These are phyloP conservation scores for Exophiala sp. DNA, from an alignment of 2,329 filamentous ascomycete species.

Conservation along the genomic window DNA sequence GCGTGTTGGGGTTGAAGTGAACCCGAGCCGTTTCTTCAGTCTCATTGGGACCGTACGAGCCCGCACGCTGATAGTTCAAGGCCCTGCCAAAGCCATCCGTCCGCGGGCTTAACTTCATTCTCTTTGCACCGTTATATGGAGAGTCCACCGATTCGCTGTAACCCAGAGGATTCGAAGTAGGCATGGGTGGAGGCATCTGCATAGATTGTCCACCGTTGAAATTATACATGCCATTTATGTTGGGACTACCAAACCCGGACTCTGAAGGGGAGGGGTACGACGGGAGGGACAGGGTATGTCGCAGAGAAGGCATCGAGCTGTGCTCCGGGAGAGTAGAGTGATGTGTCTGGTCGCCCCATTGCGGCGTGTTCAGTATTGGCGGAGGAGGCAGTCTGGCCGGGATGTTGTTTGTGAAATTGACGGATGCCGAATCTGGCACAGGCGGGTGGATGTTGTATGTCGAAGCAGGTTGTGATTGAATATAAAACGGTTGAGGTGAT, in stretches of 20 bases:
- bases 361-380: slow-evolving; percentile 25
- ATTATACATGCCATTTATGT: slow-evolving; percentile 19
- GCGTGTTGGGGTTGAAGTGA: slow-evolving; percentile 26
- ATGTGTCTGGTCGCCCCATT: slow-evolving; percentile 21
- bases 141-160: slow-evolving; percentile 23
- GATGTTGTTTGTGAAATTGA: slow-evolving; percentile 8
- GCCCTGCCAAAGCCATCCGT: slow-evolving; percentile 22
- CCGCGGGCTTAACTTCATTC: slow-evolving; percentile 27
- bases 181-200: slow-evolving; percentile 28
- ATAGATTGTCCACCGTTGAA: slow-evolving; percentile 15
- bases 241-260: slow-evolving; percentile 25
- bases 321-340: slow-evolving; percentile 4
- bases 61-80: slow-evolving; percentile 13
- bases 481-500: background rate
- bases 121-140: slow-evolving; percentile 26
- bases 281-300: slow-evolving; percentile 13
- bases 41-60: slow-evolving; percentile 25
- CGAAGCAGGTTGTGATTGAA: slow-evolving; percentile 5
- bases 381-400: slow-evolving; percentile 19
- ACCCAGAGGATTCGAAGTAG: slow-evolving; percentile 25
- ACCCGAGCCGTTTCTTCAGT: slow-evolving; percentile 22
- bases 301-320: slow-evolving; percentile 6
- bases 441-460: slow-evolving; percentile 12
- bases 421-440: slow-evolving; percentile 7
- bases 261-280: slow-evolving; percentile 29